phyloP scores from a whole-genome alignment of 495 filamentous ascomycete genomes.

The Tetracladium marchalianum region DNA sequence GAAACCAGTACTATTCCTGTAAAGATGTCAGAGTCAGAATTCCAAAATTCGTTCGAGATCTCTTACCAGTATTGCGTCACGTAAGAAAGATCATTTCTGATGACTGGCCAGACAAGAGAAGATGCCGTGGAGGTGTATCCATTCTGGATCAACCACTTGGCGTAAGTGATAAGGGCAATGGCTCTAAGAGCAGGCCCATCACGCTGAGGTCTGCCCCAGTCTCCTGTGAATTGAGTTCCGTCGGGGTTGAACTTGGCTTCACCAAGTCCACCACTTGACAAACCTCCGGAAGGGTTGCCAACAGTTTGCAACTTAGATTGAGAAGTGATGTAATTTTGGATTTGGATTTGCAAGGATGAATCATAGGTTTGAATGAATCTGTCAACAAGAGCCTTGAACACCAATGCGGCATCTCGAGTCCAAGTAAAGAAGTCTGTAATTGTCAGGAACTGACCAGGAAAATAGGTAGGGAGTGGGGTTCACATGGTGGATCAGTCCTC shows the following conservation, averaged over 20 bases:
- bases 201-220: slow-evolving; percentile 54
- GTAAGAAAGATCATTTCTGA: slow-evolving; percentile 45
- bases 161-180: slow-evolving; percentile 35
- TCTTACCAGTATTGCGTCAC: slow-evolving; percentile 30
- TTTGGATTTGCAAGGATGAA: slow-evolving; percentile 26
- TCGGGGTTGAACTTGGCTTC: slow-evolving; percentile 53
- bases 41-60: too few relatives aligned
- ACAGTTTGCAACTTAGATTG: slow-evolving; percentile 43
- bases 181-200: slow-evolving; percentile 48
- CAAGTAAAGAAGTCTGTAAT: slow-evolving; percentile 47
- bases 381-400: slow-evolving; percentile 44
- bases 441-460: background rate
- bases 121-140: slow-evolving; percentile 22
- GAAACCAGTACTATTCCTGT: slow-evolving; percentile 29
- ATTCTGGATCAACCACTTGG: slow-evolving; percentile 24
- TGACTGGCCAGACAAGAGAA: slow-evolving; percentile 39
- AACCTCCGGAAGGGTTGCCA: slow-evolving; percentile 42
- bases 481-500: slow-evolving; percentile 43
- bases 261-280: slow-evolving; percentile 32
- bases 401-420: slow-evolving; percentile 50
- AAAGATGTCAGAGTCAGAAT: too few relatives aligned
- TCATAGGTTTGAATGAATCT: slow-evolving; percentile 32
- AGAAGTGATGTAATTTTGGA: slow-evolving; percentile 44
- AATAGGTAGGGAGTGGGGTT: slow-evolving; percentile 3
- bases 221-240: slow-evolving; percentile 39